Conservation (phyloP, 805 yeast species). For the Hanseniaspora jakobsenii region DNA sequence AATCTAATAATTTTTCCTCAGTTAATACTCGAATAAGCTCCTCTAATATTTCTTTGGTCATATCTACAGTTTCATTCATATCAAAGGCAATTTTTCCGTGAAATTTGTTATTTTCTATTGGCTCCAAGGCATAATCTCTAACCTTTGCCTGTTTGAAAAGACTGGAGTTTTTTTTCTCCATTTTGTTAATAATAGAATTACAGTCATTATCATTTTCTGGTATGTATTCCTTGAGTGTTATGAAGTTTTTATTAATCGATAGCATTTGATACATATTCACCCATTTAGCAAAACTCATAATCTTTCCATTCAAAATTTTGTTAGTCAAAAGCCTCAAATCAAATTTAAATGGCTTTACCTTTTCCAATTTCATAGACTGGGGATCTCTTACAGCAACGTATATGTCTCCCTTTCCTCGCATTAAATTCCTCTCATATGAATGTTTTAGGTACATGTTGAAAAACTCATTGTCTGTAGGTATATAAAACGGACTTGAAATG, state of each 20-base stretch:
- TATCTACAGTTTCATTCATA: no score
- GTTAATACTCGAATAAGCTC: no score
- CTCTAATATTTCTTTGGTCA: no score
- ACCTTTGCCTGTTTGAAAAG: no score
- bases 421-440: neutral
- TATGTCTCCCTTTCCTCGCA: slow-evolving; percentile 1
- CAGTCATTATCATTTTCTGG: neutral
- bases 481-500: slow-evolving; percentile 13
- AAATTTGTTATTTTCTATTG: no score
- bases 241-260: slow-evolving; percentile 1
- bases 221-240: neutral
- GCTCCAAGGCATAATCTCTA: no score
- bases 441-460: slow-evolving; percentile 1
- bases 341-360: neutral
- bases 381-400: slow-evolving; percentile 3
- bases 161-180: no score
- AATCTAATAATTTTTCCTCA: no score
- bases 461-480: slow-evolving; percentile 8
- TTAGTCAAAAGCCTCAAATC: neutral
- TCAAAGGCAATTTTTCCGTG: no score
- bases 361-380: neutral
- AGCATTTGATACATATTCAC: neutral
- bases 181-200: no score
- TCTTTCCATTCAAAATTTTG: no score
- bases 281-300: slow-evolving; percentile 9